Percentiles rank a stretch among this genome's conserved stretches.
phyloP scores from a whole-genome alignment of 352 stramenopile species.

The Globisporangium paroecandrum region DNA sequence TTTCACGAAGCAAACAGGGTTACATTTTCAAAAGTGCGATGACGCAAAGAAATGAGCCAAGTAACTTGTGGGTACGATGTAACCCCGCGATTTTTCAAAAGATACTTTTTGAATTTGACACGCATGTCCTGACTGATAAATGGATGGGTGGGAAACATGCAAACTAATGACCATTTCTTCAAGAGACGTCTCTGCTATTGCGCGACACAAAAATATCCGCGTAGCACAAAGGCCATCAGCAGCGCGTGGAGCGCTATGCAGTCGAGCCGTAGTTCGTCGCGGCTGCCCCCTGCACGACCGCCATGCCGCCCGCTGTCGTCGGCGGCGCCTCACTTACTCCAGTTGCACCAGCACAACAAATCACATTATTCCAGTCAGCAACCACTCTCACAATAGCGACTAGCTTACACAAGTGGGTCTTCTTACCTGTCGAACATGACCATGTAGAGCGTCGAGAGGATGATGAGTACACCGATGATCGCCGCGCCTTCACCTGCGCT shows the following conservation, averaged over 20 bases:
- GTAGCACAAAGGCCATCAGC: background rate
- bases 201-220: background rate
- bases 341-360: slow-evolving; percentile 3
- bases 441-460: slow-evolving; percentile 47
- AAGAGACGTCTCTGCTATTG: background rate
- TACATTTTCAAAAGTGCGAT: background rate
- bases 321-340: slow-evolving; percentile 6
- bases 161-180: background rate
- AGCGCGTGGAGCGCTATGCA: slow-evolving; percentile 2
- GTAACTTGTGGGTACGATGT: background rate
- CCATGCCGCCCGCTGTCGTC: slow-evolving; percentile 20
- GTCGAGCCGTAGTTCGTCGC: slow-evolving; percentile 21
- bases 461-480: slow-evolving; percentile 51
- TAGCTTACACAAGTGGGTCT: background rate
- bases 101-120: background rate
- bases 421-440: slow-evolving; percentile 60
- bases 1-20: background rate
- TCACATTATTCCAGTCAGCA: background rate
- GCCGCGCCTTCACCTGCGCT: slow-evolving; percentile 57
- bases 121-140: background rate
- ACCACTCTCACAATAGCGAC: background rate
- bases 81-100: background rate
- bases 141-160: background rate
- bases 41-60: background rate
- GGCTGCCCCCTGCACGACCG: slow-evolving; percentile 16